These are phyloP conservation scores for Centella asiatica DNA, from an alignment of 129 eudicot genomes.

Conservation along the genomic window DNA sequence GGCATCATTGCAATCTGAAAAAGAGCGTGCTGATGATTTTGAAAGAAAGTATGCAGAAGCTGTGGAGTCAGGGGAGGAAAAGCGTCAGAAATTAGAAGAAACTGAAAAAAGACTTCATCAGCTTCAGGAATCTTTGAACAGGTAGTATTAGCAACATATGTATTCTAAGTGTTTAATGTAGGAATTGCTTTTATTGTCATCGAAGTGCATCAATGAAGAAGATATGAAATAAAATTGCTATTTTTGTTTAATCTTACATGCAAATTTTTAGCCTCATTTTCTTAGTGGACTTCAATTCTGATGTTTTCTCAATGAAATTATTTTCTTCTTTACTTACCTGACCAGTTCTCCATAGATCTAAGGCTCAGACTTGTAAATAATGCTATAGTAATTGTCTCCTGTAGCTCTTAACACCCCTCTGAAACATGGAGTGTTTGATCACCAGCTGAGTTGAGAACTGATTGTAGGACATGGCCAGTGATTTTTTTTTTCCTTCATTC, in stretches of 20 bases:
- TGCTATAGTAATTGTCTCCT: neutral
- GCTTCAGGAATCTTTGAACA: conserved; percentile 76
- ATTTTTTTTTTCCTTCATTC: neutral
- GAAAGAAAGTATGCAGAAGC: conserved; percentile 61
- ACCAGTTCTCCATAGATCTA: neutral
- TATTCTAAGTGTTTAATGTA: neutral
- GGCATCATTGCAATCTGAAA: conserved; percentile 69
- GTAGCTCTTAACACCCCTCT: conserved; percentile 2
- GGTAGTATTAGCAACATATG: conserved; percentile 34
- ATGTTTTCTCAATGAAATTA: neutral
- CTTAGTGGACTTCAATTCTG: neutral
- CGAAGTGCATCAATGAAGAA: neutral
- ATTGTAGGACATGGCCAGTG: conserved; percentile 1
- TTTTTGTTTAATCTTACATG: neutral
- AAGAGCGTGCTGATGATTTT: conserved; percentile 73
- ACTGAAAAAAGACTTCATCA: conserved; percentile 70
- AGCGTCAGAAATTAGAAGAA: conserved; percentile 67
- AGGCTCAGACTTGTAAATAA: neutral
- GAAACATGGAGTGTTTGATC: conserved; percentile 9
- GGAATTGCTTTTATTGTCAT: neutral
- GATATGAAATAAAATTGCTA: conserved; percentile 1
- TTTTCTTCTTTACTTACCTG: neutral
- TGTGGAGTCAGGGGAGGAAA: conserved; percentile 56
- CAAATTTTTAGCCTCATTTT: conserved; percentile 6
- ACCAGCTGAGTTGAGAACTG: neutral